A percentile compares a stretch with the other conserved stretches of the same genome.
Conservation (phyloP, 257 asterid genomes). For the Plantago elongata region DNA sequence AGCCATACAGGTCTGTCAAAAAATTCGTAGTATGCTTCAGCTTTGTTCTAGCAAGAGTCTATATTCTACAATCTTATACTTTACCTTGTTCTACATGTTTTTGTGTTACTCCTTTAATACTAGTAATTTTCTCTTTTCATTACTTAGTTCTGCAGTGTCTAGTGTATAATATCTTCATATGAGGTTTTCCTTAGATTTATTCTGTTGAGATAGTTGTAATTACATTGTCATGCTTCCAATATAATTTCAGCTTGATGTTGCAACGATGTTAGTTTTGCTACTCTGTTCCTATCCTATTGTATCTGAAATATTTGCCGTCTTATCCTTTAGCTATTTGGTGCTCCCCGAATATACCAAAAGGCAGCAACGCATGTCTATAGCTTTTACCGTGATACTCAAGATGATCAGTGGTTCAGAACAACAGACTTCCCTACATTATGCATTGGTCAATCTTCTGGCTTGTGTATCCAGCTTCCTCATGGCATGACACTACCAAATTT, state of each 20-base stretch:
- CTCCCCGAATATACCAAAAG: conserved; percentile 73
- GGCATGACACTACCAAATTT: conserved; percentile 58
- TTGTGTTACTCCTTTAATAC: too few species aligned
- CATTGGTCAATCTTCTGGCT: conserved; percentile 81
- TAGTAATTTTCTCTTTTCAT: not conserved
- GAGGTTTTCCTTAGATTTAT: too few species aligned
- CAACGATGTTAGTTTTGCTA: not conserved
- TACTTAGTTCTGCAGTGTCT: not conserved
- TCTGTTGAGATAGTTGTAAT: not conserved
- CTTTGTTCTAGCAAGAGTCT: not conserved
- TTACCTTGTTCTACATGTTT: too few species aligned
- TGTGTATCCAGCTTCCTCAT: conserved; percentile 61
- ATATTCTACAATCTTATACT: too few species aligned
- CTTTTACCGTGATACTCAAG: conserved; percentile 43
- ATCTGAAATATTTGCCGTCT: not conserved
- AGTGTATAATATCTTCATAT: not conserved
- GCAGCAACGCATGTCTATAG: conserved; percentile 23
- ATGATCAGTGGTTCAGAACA: conserved; percentile 89
- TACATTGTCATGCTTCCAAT: not conserved
- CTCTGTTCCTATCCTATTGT: not conserved
- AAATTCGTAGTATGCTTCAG: not conserved
- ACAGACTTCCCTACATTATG: conserved; percentile 59
- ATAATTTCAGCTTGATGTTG: not conserved
- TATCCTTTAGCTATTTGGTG: conserved; percentile 55
- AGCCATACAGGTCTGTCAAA: conserved; percentile 64